phyloP scores from a whole-genome alignment of 768 basidiomycete genomes.

The Phallus indusiatus region DNA sequence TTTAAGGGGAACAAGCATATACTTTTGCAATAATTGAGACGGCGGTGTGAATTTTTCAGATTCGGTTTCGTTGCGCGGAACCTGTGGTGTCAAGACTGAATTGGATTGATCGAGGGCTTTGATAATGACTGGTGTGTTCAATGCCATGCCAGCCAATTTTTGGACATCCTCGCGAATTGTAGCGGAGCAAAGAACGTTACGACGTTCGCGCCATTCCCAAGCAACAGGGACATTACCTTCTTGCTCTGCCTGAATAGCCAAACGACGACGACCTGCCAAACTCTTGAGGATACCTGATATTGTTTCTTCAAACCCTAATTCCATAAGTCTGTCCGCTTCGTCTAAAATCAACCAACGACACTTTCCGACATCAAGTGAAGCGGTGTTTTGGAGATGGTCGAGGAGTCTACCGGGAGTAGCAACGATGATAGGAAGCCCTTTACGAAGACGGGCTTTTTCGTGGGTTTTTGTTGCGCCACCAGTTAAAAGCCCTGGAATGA shows the following conservation, averaged over 20 bases:
- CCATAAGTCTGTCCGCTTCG: constrained; percentile 96
- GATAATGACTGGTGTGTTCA: constrained; percentile 74
- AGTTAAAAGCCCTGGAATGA: constrained; percentile 86
- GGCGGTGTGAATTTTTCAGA: constrained; percentile 80
- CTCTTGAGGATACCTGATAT: constrained; percentile 83
- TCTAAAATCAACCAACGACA: constrained; percentile 95
- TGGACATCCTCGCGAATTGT: constrained; percentile 95
- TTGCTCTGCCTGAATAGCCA: constrained; percentile 57
- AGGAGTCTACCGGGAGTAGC: constrained; percentile 91
- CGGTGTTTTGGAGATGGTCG: constrained; percentile 94
- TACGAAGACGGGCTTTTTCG: constrained; percentile 91
- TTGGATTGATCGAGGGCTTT: constrained; percentile 52
- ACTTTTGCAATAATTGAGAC: constrained; percentile 87
- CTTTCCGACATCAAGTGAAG: constrained; percentile 86
- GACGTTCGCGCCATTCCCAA: constrained; percentile 76
- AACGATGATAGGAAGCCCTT: constrained; percentile 91
- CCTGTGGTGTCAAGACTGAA: not conserved
- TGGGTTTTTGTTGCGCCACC: constrained; percentile 92
- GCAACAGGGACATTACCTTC: constrained; percentile 60
- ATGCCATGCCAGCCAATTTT: constrained; percentile 75
- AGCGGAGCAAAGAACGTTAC: constrained; percentile 92
- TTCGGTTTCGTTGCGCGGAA: constrained; percentile 8
- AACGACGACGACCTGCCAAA: constrained; percentile 70
- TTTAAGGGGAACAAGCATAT: constrained; percentile 83
- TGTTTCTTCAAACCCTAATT: constrained; percentile 95